phyloP scores from a whole-genome alignment of 2,329 filamentous ascomycete species.

The Cordyceps militaris region DNA sequence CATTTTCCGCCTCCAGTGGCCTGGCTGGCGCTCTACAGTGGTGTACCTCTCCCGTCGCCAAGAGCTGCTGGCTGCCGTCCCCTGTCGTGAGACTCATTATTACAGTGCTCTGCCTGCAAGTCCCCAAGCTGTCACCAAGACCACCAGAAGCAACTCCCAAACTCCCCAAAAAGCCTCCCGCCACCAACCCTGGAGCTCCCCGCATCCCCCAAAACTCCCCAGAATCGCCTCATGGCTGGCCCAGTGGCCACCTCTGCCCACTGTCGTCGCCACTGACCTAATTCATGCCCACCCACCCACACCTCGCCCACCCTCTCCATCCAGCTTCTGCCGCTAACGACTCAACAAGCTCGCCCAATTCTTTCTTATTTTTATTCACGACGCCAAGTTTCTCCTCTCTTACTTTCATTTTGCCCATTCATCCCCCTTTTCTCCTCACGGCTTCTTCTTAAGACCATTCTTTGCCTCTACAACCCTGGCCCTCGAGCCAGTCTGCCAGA shows the following conservation, averaged over 20 bases:
- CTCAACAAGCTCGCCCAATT: conserved; percentile 42
- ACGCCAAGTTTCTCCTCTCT: conserved; percentile 32
- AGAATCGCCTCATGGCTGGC: not conserved
- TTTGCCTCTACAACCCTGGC: conserved; percentile 28
- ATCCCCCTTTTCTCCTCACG: conserved; percentile 15
- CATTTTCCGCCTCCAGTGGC: not conserved
- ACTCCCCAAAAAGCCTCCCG: not conserved
- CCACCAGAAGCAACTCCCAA: too few species aligned
- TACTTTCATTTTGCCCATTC: conserved; percentile 16
- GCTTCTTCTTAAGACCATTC: conserved; percentile 24
- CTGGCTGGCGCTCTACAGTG: not conserved
- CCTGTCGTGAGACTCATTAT: not conserved
- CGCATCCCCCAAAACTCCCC: not conserved
- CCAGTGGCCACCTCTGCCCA: not conserved
- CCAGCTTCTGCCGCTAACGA: conserved; percentile 2
- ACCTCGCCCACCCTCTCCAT: not conserved
- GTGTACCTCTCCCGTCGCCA: not conserved
- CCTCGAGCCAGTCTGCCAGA: conserved; percentile 46
- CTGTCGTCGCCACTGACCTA: not conserved
- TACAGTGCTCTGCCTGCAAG: not conserved
- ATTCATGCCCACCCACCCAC: not conserved
- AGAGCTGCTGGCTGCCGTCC: not conserved
- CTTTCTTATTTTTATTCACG: conserved; percentile 44
- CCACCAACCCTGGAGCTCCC: not conserved
- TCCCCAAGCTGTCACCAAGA: not conserved